phyloP scores from a whole-genome alignment of 108 stramenopile genomes.

The Conticribra weissflogii region DNA sequence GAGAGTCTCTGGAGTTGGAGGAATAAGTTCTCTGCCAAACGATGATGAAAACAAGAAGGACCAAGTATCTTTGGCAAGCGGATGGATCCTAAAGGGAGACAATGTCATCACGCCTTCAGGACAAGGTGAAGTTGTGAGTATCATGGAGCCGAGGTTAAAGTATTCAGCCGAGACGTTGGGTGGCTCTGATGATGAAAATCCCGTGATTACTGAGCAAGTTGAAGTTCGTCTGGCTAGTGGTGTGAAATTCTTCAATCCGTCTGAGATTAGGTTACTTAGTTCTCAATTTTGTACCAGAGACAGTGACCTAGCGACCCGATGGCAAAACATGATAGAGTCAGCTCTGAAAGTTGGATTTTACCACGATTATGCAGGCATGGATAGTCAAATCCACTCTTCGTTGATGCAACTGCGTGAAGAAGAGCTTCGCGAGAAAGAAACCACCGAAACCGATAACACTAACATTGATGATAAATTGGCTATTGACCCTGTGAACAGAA shows the following conservation, averaged over 20 bases:
- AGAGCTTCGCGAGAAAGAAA: neutral
- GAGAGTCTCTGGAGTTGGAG: slow-evolving; percentile 62
- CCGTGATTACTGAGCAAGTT: slow-evolving; percentile 12
- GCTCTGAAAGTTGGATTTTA: slow-evolving; percentile 47
- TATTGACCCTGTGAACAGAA: neutral
- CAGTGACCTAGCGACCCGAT: slow-evolving; percentile 58
- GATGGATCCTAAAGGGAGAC: slow-evolving; percentile 84
- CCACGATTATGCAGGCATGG: slow-evolving; percentile 65
- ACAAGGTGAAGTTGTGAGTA: slow-evolving; percentile 57
- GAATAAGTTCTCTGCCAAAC: slow-evolving; percentile 33
- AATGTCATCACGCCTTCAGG: slow-evolving; percentile 76
- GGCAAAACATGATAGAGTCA: slow-evolving; percentile 66
- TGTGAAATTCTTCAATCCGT: slow-evolving; percentile 21
- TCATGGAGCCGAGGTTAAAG: slow-evolving; percentile 29
- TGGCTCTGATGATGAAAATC: no score
- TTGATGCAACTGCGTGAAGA: slow-evolving; percentile 9
- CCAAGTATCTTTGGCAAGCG: slow-evolving; percentile 38
- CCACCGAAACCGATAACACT: slow-evolving; percentile 2
- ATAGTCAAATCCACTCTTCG: slow-evolving; percentile 25
- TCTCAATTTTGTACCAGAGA: slow-evolving; percentile 44
- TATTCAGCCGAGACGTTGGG: slow-evolving; percentile 3
- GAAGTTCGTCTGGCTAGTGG: slow-evolving; percentile 26
- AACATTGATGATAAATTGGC: neutral
- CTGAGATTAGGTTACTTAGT: slow-evolving; percentile 34
- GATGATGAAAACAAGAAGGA: neutral